Percentiles rank a stretch among this genome's conserved stretches.
These are phyloP conservation scores for Paraglomus brasilianum DNA, from an alignment of 192 early-diverging fungal species.

Conservation along the genomic window DNA sequence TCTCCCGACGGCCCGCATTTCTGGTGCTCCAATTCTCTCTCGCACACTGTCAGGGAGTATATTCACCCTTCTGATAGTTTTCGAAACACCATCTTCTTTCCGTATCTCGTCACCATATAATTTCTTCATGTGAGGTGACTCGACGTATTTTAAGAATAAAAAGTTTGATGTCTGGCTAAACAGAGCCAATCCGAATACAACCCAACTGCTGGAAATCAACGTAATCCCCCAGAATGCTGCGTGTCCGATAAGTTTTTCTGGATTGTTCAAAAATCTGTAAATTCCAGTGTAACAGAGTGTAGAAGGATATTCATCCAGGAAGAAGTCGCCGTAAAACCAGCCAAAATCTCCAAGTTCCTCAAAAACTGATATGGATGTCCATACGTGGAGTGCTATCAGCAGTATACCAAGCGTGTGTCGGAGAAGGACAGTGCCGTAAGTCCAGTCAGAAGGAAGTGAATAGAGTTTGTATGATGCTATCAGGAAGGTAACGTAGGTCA, in stretches of 20 bases:
- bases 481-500: conserved; percentile 90
- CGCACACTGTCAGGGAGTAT: conserved; percentile 60
- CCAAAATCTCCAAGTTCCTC: conserved; percentile 94
- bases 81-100: conserved; percentile 77
- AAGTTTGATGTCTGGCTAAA: conserved; percentile 82
- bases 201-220: conserved; percentile 77
- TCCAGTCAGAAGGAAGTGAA: conserved; percentile 66
- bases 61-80: conserved; percentile 61
- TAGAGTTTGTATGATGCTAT: conserved; percentile 82
- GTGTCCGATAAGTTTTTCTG: conserved; percentile 90
- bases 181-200: conserved; percentile 81
- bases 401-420: conserved; percentile 80
- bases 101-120: conserved; percentile 85
- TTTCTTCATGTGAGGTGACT: conserved; percentile 88
- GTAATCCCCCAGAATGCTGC: conserved; percentile 94
- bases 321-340: conserved; percentile 99
- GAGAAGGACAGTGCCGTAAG: conserved; percentile 70
- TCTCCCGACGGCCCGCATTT: conserved; percentile 53
- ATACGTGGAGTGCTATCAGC: conserved; percentile 85
- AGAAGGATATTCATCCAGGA: conserved; percentile 76
- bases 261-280: conserved; percentile 87
- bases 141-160: conserved; percentile 84
- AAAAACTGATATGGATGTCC: conserved; percentile 89
- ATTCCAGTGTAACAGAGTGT: conserved; percentile 87
- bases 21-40: conserved; percentile 53